These are phyloP conservation scores for Blakeslea trispora DNA, from an alignment of 371 early-diverging fungal genomes.

Conservation along the genomic window DNA sequence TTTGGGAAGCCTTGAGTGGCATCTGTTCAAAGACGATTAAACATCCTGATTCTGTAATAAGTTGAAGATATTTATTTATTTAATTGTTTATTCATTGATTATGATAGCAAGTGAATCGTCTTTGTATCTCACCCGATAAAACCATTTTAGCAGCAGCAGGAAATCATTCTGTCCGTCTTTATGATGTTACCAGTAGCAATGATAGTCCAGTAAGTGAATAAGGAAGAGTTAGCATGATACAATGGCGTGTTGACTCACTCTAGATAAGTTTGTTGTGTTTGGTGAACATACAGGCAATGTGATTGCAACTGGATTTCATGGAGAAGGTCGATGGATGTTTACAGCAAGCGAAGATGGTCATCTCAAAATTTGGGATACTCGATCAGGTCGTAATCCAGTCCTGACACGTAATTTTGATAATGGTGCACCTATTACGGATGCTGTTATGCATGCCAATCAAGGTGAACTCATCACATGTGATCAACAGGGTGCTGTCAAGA, in stretches of 20 bases:
- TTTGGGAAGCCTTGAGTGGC: slow-evolving; percentile 97
- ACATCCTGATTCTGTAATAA: slow-evolving; percentile 83
- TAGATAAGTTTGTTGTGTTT: slow-evolving; percentile 66
- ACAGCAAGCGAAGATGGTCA: slow-evolving; percentile 93
- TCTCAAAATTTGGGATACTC: slow-evolving; percentile 89
- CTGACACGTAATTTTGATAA: slow-evolving; percentile 86
- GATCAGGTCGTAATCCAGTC: slow-evolving; percentile 59
- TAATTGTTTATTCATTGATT: neutral
- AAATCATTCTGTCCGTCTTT: slow-evolving; percentile 82
- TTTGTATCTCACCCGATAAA: slow-evolving; percentile 94
- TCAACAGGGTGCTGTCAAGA: slow-evolving; percentile 88
- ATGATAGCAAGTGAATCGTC: slow-evolving; percentile 87
- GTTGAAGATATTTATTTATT: neutral
- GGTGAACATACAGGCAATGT: slow-evolving; percentile 92
- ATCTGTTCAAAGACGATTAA: slow-evolving; percentile 93
- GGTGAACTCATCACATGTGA: slow-evolving; percentile 94
- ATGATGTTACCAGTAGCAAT: slow-evolving; percentile 81
- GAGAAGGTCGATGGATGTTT: slow-evolving; percentile 92
- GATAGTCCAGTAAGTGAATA: slow-evolving; percentile 72
- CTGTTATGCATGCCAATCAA: slow-evolving; percentile 94
- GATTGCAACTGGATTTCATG: slow-evolving; percentile 91
- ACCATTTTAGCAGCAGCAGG: slow-evolving; percentile 92
- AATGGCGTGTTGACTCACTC: too few species aligned
- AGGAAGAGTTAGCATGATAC: too few species aligned
- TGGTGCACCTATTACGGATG: slow-evolving; percentile 89